A percentile compares a stretch with the other conserved stretches of the same genome.
Conservation (phyloP, 345 rosid species). For the Gossypium arboreum region DNA sequence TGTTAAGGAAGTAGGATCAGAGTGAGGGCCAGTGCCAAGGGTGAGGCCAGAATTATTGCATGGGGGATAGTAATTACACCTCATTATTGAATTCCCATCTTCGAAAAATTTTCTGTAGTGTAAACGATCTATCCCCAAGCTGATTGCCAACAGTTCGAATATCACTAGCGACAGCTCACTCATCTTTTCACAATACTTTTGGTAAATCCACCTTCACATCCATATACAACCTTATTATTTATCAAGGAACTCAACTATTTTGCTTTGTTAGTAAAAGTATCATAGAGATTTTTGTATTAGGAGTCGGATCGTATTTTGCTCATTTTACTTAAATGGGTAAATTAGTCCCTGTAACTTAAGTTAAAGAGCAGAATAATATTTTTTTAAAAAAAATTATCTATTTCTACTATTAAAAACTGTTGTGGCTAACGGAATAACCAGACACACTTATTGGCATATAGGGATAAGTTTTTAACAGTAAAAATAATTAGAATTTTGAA, state of each 20-base stretch:
- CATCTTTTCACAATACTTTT: conserved; percentile 48
- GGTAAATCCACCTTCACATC: conserved; percentile 40
- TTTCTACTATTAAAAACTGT: too few species aligned
- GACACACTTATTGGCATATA: too few species aligned
- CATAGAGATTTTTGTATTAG: rapidly evolving
- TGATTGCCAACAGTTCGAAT: conserved; percentile 44
- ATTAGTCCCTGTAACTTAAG: too few species aligned
- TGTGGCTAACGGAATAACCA: too few species aligned
- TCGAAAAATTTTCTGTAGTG: conserved; percentile 39
- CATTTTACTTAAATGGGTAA: too few species aligned
- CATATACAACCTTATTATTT: not conserved
- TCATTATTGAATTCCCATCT: conserved; percentile 53
- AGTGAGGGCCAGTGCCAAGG: conserved; percentile 86
- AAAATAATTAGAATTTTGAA: too few species aligned
- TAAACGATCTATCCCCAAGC: conserved; percentile 43
- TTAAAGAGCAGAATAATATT: rapidly evolving
- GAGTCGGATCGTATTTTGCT: too few species aligned
- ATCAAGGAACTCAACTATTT: not conserved
- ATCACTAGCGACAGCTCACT: conserved; percentile 31
- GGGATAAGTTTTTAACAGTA: too few species aligned
- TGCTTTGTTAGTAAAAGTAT: too few species aligned
- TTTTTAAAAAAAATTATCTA: too few species aligned
- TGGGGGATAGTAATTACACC: conserved; percentile 64
- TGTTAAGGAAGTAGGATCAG: conserved; percentile 72
- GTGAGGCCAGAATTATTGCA: conserved; percentile 52